Evolutionary conservation across 345 rosid genomes (phyloP).

Genomic region (Brassica carinata): DNA sequence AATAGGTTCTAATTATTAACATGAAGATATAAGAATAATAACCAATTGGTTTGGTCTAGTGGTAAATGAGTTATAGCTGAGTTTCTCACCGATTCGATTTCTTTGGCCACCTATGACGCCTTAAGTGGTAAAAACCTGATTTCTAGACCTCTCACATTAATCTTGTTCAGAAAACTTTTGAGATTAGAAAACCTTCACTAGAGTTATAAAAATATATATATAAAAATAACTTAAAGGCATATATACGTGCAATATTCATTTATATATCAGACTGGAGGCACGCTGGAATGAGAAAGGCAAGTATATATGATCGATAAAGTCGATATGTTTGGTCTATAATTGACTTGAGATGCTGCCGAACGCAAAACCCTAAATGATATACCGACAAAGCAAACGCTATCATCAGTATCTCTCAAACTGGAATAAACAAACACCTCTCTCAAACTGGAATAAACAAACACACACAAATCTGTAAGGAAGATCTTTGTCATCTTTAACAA

Average conservation of each 20-base stretch:
- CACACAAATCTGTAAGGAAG: neutral
- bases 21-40: neutral
- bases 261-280: neutral
- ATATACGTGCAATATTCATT: neutral
- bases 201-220: neutral
- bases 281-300: neutral
- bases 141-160: too few species aligned
- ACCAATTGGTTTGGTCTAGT: too few species aligned
- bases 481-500: slow-evolving; percentile 6
- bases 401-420: too few species aligned
- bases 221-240: neutral
- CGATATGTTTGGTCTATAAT: slow-evolving; percentile 6
- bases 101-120: too few species aligned
- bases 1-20: neutral
- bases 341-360: slow-evolving; percentile 7
- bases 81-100: too few species aligned
- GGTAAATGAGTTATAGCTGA: too few species aligned
- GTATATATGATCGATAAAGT: slow-evolving; percentile 1
- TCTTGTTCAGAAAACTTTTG: too few species aligned
- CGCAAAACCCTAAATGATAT: neutral
- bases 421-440: too few species aligned
- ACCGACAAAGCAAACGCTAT: slow-evolving; percentile 4
- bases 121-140: too few species aligned
- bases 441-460: neutral
- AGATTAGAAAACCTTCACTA: too few species aligned